A percentile compares a stretch with the other conserved stretches of the same genome.
Conservation (phyloP, 106 monocot genomes). For the Dendrobium huoshanense region DNA sequence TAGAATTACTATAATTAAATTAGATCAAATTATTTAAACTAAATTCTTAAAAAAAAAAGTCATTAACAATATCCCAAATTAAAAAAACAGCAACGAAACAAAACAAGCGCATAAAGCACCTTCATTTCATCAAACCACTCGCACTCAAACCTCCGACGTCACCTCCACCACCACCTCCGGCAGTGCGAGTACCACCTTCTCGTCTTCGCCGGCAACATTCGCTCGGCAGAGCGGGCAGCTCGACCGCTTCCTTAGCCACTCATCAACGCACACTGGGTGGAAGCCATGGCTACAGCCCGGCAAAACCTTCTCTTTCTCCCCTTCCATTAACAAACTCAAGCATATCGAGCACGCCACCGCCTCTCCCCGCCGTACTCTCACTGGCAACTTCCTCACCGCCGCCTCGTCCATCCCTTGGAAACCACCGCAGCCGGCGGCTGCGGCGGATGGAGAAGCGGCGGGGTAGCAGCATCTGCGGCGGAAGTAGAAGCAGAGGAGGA, state of each 20-base stretch:
- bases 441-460: conserved; percentile 4
- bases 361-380: background rate
- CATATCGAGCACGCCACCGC: conserved; percentile 60
- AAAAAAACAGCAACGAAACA: too few species aligned
- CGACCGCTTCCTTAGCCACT: conserved; percentile 40
- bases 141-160: too few species aligned
- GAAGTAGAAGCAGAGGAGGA: conserved; percentile 21
- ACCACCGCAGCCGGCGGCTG: background rate
- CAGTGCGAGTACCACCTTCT: background rate
- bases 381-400: background rate
- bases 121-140: too few species aligned
- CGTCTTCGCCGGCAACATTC: background rate
- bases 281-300: conserved; percentile 46
- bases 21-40: too few species aligned
- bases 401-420: background rate
- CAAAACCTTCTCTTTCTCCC: conserved; percentile 61
- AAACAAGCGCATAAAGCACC: too few species aligned
- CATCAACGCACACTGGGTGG: conserved; percentile 66
- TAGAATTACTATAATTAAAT: too few species aligned
- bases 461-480: conserved; percentile 16
- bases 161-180: background rate
- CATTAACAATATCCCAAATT: too few species aligned
- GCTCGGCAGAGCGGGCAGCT: conserved; percentile 66
- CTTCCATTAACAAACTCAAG: conserved; percentile 30
- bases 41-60: too few species aligned